Evolutionary conservation across 2,329 filamentous ascomycete genomes (phyloP), one percentile per base, ranked within the genome.

Genomic region (Fusarium sp.): DNA sequence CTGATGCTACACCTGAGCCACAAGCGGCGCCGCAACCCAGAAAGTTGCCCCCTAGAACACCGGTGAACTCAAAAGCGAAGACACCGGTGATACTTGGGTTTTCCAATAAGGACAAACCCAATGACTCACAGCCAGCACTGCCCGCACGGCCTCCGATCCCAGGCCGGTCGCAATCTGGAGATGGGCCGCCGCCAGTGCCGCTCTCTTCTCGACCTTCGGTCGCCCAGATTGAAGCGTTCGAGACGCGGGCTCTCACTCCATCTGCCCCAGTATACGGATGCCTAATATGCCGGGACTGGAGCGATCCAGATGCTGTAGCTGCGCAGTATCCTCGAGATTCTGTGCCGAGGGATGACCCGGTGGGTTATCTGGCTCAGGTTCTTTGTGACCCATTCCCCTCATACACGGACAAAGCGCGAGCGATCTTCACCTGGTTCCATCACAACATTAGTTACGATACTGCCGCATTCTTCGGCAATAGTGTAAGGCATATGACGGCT

Each of bases 401-500:
- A 2, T 84, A 86, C 3, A 97, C 95, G 0, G 95, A 98, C 81
- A 98, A 98, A 83, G 95, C 96, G 6, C 89, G 96, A 33, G 94
- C 91, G 5, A 93, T 99, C 67, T 98, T 98, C 80, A 94, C 93
- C 3, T 99, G 96, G 96, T 90, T 95, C 44, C 95, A 98, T 82
- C 91, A 98, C 82, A 98, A 98, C 77, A 91, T 99, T 65, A 87
- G 87, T 51, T 99, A 98, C 80, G 94, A 98, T 79, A 90, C 91
- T 0, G 87, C 89, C 31, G 88, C 91, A 30, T 97, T 98, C 84
- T 97, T 97, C 78, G 89, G 87, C 63, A 89, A 91, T 39, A 90
- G 85, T 51, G 85, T 97, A 36, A 87, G 90, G 70, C 85, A 88
- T 13, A 91, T 90, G 45, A 92, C 90, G 0, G 92, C 94, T 0